Percentiles rank a stretch among this genome's conserved stretches.
Conservation (phyloP, 495 filamentous ascomycete genomes). For the Poronia punctata region DNA sequence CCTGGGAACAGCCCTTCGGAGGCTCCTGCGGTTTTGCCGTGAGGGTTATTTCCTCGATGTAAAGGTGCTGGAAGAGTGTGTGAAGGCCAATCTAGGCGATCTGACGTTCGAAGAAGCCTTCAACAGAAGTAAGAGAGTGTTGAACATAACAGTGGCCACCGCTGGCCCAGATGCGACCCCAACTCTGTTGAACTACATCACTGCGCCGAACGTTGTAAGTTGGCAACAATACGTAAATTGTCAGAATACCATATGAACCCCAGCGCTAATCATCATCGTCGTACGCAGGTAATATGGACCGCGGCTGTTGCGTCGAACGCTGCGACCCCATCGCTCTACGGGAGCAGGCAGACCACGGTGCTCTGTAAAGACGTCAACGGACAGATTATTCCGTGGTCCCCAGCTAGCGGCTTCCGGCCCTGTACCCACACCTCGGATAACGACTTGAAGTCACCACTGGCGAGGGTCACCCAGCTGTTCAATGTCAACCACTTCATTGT, state of each 20-base stretch:
- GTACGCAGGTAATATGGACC: conserved; percentile 80
- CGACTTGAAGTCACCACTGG: conserved; percentile 73
- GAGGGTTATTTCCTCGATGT: conserved; percentile 83
- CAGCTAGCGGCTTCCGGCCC: conserved; percentile 59
- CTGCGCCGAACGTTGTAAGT: conserved; percentile 87
- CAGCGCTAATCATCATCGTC: no score
- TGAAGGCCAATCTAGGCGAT: conserved; percentile 78
- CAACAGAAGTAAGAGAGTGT: conserved; percentile 70
- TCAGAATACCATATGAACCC: no score
- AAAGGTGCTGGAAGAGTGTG: conserved; percentile 75
- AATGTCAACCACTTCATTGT: conserved; percentile 89
- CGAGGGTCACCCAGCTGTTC: conserved; percentile 83
- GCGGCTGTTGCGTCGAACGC: conserved; percentile 90
- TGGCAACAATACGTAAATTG: not conserved
- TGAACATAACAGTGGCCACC: conserved; percentile 87
- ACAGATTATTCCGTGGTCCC: conserved; percentile 71
- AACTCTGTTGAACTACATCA: conserved; percentile 85
- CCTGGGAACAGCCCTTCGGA: conserved; percentile 52
- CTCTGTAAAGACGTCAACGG: conserved; percentile 79
- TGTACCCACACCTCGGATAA: conserved; percentile 63
- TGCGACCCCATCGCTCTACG: conserved; percentile 59
- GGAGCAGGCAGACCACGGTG: conserved; percentile 53
- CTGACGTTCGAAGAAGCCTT: conserved; percentile 95
- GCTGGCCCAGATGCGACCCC: conserved; percentile 68
- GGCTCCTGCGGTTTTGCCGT: conserved; percentile 55